These are phyloP conservation scores for Persicaria tinctoria DNA, from an alignment of 148 eudicot genomes.

Conservation along the genomic window DNA sequence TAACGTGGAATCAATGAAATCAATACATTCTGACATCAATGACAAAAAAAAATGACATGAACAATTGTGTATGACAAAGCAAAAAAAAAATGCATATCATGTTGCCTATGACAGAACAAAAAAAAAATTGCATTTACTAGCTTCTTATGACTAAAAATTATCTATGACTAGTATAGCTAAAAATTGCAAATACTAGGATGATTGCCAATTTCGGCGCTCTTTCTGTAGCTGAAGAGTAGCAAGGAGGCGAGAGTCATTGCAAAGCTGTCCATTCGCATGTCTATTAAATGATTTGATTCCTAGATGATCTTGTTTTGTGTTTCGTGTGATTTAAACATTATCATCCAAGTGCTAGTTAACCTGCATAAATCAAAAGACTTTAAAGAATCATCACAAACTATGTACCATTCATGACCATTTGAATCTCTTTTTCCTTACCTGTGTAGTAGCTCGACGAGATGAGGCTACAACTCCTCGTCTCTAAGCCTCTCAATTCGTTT, in stretches of 20 bases:
- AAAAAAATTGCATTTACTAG: too few relatives aligned
- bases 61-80: too few relatives aligned
- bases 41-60: too few relatives aligned
- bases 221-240: constrained; percentile 47
- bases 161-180: too few relatives aligned
- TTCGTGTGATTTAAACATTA: constrained; percentile 38
- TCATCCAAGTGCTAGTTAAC: constrained; percentile 41
- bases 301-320: constrained; percentile 34
- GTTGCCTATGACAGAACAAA: too few relatives aligned
- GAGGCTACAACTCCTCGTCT: constrained; percentile 64
- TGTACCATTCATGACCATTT: neutral
- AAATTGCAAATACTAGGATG: constrained; percentile 11
- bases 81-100: too few relatives aligned
- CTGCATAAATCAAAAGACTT: constrained; percentile 18
- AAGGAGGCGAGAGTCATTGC: constrained; percentile 33
- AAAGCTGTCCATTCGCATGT: constrained; percentile 18
- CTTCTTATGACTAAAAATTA: too few relatives aligned
- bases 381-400: neutral
- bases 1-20: too few relatives aligned
- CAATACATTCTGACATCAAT: too few relatives aligned
- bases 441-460: constrained; percentile 43
- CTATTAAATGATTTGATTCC: constrained; percentile 26
- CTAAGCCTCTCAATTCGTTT: constrained; percentile 39
- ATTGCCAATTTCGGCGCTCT: constrained; percentile 39
- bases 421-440: constrained; percentile 27